Evolutionary conservation across 805 yeast genomes (phyloP), one percentile per base, ranked within the genome.

Genomic region (Suhomyces prunicola): DNA sequence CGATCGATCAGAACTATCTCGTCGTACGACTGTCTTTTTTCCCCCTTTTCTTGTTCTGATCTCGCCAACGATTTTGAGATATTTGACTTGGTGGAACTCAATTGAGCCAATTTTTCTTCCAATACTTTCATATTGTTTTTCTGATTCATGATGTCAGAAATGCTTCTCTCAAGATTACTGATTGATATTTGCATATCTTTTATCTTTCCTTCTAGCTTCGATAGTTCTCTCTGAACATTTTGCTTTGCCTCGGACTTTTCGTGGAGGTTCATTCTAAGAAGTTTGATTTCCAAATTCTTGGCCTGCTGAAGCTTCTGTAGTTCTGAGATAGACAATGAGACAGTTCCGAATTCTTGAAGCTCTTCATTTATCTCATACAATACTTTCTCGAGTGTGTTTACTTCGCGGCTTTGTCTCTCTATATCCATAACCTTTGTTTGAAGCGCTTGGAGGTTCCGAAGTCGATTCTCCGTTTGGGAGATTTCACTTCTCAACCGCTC

Each of bases 161-260:
- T 68, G 5, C 82, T 68, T 46, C 71, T 74, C 60, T 85, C 88
- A 52, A 83, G 63, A 44, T 79, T 76, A 57, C 82, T 80, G 24
- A 88, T 78, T 2, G 63, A 59, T 44, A 86, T 64, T 58, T 75
- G 73, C 50, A 78, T 75, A 58, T 85, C 88, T 53, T 83, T 83
- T 12, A 84, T 66, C 35, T 67, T 66, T 33, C 71, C 76, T 53
- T 85, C 87, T 22, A 84, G 57, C 12, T 72, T 66, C 6, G 73
- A 70, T 19, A 79, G 51, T 36, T 79, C 82, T 44, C 73, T 73
- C 24, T 79, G 77, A 7, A 67, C 64, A 4, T 61, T 51, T 48
- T 83, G 87, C 57, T 78, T 78, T 6, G 73, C 72, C 22, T 79
- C 81, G 2, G 57, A 57, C 40, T 61, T 61, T 6, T 66, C 70